phyloP scores from a whole-genome alignment of 2,329 filamentous ascomycete genomes.

The Penicillium verrucosum region DNA sequence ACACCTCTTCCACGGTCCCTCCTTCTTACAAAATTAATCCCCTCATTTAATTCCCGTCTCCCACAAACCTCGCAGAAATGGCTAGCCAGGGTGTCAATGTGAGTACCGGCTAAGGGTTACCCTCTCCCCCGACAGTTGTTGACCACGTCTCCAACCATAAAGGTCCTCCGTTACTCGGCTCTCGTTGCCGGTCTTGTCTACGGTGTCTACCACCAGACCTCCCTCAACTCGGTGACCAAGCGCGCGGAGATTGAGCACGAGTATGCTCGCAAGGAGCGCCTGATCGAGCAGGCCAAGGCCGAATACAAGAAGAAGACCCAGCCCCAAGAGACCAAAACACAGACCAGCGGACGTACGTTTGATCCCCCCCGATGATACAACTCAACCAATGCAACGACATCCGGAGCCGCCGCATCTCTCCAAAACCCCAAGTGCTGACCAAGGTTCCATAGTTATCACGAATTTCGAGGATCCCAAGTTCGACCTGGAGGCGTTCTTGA shows the following conservation, averaged over 20 bases:
- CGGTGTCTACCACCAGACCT: constrained; percentile 88
- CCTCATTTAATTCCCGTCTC: constrained; percentile 35
- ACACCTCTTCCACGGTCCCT: constrained; percentile 33
- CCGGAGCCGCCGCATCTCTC: constrained; percentile 8
- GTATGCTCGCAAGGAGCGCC: constrained; percentile 83
- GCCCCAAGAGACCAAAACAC: constrained; percentile 45
- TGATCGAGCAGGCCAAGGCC: constrained; percentile 90
- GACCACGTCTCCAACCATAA: constrained; percentile 22
- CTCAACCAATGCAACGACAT: neutral
- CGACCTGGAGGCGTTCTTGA: constrained; percentile 83
- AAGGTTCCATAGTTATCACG: constrained; percentile 55
- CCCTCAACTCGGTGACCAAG: constrained; percentile 70
- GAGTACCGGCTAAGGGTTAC: constrained; percentile 28
- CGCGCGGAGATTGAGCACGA: constrained; percentile 70
- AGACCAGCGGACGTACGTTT: constrained; percentile 36
- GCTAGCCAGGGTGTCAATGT: constrained; percentile 67
- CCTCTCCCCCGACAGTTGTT: constrained; percentile 19
- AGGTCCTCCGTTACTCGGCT: constrained; percentile 97
- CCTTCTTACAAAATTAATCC: constrained; percentile 27
- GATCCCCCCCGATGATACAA: neutral
- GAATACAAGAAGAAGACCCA: constrained; percentile 78
- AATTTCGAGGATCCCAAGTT: constrained; percentile 86
- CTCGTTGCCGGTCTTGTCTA: constrained; percentile 90
- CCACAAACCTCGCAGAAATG: constrained; percentile 53
- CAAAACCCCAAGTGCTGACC: constrained; percentile 10